Evolutionary conservation across 2,329 filamentous ascomycete species (phyloP), one percentile per base, ranked within the genome.

Genomic region (Aspergillus versicolor): DNA sequence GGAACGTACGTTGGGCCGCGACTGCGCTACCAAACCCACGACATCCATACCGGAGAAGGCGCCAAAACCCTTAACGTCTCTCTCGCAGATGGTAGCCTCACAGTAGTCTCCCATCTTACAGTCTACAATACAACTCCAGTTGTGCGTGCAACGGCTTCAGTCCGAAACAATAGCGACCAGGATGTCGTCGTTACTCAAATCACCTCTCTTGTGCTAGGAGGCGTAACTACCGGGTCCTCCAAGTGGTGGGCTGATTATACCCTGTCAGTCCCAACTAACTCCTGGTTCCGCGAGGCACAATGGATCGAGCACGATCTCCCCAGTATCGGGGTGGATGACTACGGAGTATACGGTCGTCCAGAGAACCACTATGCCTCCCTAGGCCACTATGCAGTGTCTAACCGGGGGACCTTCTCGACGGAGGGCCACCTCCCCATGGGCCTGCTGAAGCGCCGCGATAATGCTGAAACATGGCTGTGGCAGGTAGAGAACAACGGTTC

Each of bases 401-500:
- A 68, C 45, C 64, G 55, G 7, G 66, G 72, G 8, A 63, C 62
- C 4, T 74, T 73, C 58, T 71, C 67, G 2, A 73, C 70, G 1
- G 63, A 63, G 15, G 58, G 58, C 0, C 49, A 71, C 32, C 60
- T 74, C 0, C 67, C 72, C 0, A 70, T 73, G 70, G 71, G 72
- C 2, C 44, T 67, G 7, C 52, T 69, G 8, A 67, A 64, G 22
- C 56, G 57, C 2, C 46, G 45, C 1, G 63, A 70, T 40, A 37
- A 54, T 1, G 54, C 30, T 5, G 67, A 71, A 12, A 65, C 66
- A 1, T 74, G 70, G 69, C 55, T 74, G 15, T 74, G 73, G 72
- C 70, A 74, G 56, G 56, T 75, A 11, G 73, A 75, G 41, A 65
- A 68, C 47, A 74, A 72, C 43, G 72, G 71, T 1, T 72, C 71